phyloP scores from a whole-genome alignment of 306 rosid genomes.

The Citrullus mucosospermus region DNA sequence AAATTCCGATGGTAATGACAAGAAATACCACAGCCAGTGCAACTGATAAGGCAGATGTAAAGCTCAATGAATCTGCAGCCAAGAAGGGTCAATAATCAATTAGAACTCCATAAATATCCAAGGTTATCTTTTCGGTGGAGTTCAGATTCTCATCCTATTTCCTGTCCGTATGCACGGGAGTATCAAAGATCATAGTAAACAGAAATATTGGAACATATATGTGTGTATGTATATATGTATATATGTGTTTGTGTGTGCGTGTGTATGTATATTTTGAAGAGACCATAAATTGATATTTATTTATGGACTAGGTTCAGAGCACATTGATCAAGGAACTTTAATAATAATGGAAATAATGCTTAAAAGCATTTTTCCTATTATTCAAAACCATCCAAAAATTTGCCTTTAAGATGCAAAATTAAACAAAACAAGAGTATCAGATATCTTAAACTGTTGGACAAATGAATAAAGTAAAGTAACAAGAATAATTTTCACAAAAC shows the following conservation, averaged over 20 bases:
- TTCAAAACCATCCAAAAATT: background rate
- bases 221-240: too few relatives aligned
- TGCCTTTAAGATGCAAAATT: background rate
- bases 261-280: too few relatives aligned
- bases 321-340: background rate
- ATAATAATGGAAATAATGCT: background rate
- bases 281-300: background rate
- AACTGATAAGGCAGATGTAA: conserved; percentile 24
- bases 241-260: too few relatives aligned
- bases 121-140: background rate
- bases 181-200: background rate
- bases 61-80: conserved; percentile 27
- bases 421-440: background rate
- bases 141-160: background rate
- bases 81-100: background rate
- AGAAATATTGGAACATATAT: background rate
- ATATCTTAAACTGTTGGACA: background rate
- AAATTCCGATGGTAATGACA: conserved; percentile 20
- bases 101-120: background rate
- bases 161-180: background rate
- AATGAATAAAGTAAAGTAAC: background rate
- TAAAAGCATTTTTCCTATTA: background rate
- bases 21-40: conserved; percentile 30
- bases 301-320: background rate
- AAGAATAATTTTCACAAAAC: background rate